Base-by-base conservation (phyloP, 1,284 basidiomycete species). In the Taiwanofungus camphoratus region DNA sequence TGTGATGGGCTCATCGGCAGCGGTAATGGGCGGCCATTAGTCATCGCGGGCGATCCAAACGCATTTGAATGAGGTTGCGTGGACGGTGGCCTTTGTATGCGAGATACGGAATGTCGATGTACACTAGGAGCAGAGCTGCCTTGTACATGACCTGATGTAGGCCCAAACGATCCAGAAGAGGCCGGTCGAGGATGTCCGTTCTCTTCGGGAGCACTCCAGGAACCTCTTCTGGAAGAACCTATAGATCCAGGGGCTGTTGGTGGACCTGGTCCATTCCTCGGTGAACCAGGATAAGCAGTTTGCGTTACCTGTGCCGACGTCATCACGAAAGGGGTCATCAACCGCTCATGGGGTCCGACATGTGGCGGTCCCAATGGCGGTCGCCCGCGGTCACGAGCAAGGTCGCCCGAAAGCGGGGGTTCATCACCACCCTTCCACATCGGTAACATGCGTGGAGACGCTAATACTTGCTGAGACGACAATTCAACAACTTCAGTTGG, bases 401-500 rank as follows among this genome's bases (percentile, higher is more conserved):
- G 45, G 15, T 47, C 57, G 12, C 21, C 34, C 35, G 30, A 40
- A 22, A 23, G 35, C 0, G 44, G 41, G 7, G 44, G 45, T 8
- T 58, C 56, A 9, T 57, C 55, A n/a, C 35, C 44, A 3, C 48
- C 49, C 32, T 55, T 58, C 52, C 59, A 55, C 24, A 45, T 50
- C 1, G 52, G 38, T 4, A 49, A 44, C 44, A 53, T 50, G 8
- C 38, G 44, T 9, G 56, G 56, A 18, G 54, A 55, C 6, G 54
- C 36, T 2, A 34, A 18, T 5, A 37, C 22, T 13, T 48, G 49
- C 36, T 53, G 64, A 58, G 3, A 69, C 66, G 69, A 61, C 2
- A 76, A 59, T 32, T 69, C 75, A 36, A 77, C 74, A 35, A 74
- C 55, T 44, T 78, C 76, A 1, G 71, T 69, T 3, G 70, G 69